phyloP scores from a whole-genome alignment of 192 early-diverging fungal species.

The Geosiphon pyriformis region DNA sequence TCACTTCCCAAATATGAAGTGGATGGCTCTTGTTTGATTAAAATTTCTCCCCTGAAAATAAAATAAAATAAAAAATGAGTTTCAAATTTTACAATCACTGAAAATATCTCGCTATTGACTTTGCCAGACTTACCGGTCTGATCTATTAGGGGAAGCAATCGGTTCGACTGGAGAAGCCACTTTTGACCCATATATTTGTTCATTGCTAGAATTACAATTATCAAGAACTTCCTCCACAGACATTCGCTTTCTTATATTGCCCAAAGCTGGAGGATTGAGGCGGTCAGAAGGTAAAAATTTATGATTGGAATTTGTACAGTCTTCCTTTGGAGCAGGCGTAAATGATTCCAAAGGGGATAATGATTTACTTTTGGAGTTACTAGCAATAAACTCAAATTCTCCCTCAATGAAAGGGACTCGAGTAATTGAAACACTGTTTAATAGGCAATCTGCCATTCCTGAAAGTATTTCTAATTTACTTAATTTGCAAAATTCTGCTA shows the following conservation, averaged over 20 bases:
- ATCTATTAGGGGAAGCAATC: neutral
- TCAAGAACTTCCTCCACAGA: slow-evolving; percentile 33
- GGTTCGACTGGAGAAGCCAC: neutral
- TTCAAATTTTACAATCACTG: neutral
- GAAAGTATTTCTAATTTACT: slow-evolving; percentile 19
- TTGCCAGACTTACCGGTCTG: slow-evolving; percentile 20
- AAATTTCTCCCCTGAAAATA: neutral
- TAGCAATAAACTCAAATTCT: slow-evolving; percentile 12
- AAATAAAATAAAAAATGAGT: neutral
- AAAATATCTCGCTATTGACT: neutral
- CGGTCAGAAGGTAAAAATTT: neutral
- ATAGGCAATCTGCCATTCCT: slow-evolving; percentile 24
- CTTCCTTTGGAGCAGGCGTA: too few species aligned
- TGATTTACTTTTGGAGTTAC: neutral
- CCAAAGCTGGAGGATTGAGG: neutral
- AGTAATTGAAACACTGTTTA: slow-evolving; percentile 18
- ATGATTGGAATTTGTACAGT: too few species aligned
- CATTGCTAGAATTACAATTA: slow-evolving; percentile 20
- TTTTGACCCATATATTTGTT: slow-evolving; percentile 17
- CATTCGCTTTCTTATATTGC: slow-evolving; percentile 23
- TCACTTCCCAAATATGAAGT: slow-evolving; percentile 20
- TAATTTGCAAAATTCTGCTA: slow-evolving; percentile 33
- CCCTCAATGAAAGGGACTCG: neutral
- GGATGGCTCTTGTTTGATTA: slow-evolving; percentile 26
- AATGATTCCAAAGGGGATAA: neutral